Conservation (phyloP, 257 asterid genomes). For the Ehretia macrophylla region DNA sequence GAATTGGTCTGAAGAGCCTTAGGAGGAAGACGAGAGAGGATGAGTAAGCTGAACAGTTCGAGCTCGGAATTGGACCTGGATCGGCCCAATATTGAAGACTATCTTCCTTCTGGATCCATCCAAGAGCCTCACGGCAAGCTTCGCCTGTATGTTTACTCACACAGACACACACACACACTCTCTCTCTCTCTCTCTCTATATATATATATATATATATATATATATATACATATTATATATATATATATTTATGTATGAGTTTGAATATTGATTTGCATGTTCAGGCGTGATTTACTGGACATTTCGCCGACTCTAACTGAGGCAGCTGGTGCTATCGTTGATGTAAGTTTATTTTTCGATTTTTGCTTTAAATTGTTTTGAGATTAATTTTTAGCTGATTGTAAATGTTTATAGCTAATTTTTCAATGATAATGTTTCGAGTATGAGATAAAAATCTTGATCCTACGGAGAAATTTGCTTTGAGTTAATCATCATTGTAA, state of each 20-base stretch:
- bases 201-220: neutral
- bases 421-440: too few species aligned
- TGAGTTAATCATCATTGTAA: too few species aligned
- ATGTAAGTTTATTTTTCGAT: slow-evolving; percentile 40
- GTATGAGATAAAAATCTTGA: too few species aligned
- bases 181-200: too few species aligned
- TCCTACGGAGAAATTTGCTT: too few species aligned
- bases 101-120: slow-evolving; percentile 83
- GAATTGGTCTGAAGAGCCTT: neutral
- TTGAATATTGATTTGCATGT: neutral
- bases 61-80: slow-evolving; percentile 86
- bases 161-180: neutral
- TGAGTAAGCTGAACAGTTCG: slow-evolving; percentile 47
- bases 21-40: neutral
- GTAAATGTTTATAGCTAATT: neutral
- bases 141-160: slow-evolving; percentile 51
- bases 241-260: neutral
- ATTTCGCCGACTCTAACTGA: slow-evolving; percentile 91
- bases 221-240: too few species aligned
- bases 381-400: neutral
- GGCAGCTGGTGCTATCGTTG: slow-evolving; percentile 97
- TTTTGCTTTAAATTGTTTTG: neutral
- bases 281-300: slow-evolving; percentile 92
- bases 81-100: slow-evolving; percentile 88
- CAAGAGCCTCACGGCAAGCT: slow-evolving; percentile 74